phyloP scores from a whole-genome alignment of 352 stramenopile genomes.

The Phytopythium chamaehyphon region DNA sequence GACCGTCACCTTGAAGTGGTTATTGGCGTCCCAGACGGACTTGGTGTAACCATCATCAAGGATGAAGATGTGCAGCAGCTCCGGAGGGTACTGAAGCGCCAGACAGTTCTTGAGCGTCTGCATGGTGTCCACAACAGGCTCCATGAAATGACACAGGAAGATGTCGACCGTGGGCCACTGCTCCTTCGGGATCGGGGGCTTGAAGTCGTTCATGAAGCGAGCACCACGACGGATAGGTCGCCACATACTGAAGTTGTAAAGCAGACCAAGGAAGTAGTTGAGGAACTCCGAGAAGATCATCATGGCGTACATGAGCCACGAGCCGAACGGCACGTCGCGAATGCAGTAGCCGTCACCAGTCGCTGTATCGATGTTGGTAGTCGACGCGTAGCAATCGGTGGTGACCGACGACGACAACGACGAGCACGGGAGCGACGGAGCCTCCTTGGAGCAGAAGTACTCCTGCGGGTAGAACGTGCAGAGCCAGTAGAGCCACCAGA shows the following conservation, averaged over 20 bases:
- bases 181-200: slow-evolving; percentile 84
- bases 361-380: slow-evolving; percentile 58
- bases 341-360: slow-evolving; percentile 82
- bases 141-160: slow-evolving; percentile 89
- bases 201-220: slow-evolving; percentile 88
- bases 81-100: slow-evolving; percentile 82
- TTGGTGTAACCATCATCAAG: slow-evolving; percentile 90
- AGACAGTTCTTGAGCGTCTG: slow-evolving; percentile 85
- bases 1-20: slow-evolving; percentile 88
- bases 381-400: slow-evolving; percentile 55
- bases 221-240: slow-evolving; percentile 83
- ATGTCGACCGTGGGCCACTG: slow-evolving; percentile 87
- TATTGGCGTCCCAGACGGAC: slow-evolving; percentile 87
- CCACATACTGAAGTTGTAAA: slow-evolving; percentile 92
- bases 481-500: slow-evolving; percentile 81
- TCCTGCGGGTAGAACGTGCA: slow-evolving; percentile 82
- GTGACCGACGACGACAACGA: slow-evolving; percentile 47
- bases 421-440: slow-evolving; percentile 67
- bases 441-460: slow-evolving; percentile 66
- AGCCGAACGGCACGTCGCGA: slow-evolving; percentile 45
- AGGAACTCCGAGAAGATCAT: slow-evolving; percentile 87
- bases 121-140: slow-evolving; percentile 83
- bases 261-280: slow-evolving; percentile 82
- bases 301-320: slow-evolving; percentile 84
- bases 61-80: slow-evolving; percentile 85